Conservation (phyloP, 129 eudicot genomes). For the sunflower (Helianthus annuus) region DNA sequence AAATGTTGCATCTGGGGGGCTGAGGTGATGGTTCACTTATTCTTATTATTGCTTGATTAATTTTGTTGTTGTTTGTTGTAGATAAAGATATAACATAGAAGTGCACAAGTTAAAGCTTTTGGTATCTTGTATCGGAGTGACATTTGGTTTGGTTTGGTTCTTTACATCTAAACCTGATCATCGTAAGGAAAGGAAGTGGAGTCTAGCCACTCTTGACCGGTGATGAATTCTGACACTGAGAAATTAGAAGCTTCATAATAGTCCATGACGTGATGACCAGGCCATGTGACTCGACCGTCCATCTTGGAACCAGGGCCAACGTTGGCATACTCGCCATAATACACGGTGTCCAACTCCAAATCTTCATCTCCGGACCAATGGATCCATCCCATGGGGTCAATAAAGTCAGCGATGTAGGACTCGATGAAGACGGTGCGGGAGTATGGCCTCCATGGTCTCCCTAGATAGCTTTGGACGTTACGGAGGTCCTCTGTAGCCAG, state of each 20-base stretch:
- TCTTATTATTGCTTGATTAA: no score
- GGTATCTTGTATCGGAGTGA: no score
- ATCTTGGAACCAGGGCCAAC: slow-evolving; percentile 62
- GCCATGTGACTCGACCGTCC: slow-evolving; percentile 61
- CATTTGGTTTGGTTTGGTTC: no score
- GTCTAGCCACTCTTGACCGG: slow-evolving; percentile 81
- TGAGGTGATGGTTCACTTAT: no score
- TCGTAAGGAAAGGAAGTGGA: slow-evolving; percentile 91
- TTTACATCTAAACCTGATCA: slow-evolving; percentile 46
- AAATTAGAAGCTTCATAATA: slow-evolving; percentile 71
- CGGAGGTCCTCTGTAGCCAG: slow-evolving; percentile 57
- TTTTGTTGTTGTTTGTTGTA: neutral
- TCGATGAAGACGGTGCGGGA: slow-evolving; percentile 63
- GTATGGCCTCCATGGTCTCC: slow-evolving; percentile 80
- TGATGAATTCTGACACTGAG: slow-evolving; percentile 64
- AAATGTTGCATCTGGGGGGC: no score
- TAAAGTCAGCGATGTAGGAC: slow-evolving; percentile 70
- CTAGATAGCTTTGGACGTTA: slow-evolving; percentile 65
- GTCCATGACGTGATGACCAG: slow-evolving; percentile 77
- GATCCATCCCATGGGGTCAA: slow-evolving; percentile 66
- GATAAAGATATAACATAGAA: neutral
- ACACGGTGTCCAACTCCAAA: slow-evolving; percentile 59
- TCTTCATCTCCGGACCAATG: slow-evolving; percentile 63
- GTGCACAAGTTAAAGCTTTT: no score
- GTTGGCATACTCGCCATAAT: slow-evolving; percentile 77